Conservation (phyloP, 805 yeast genomes). For the Saccharomycopsis microspora region DNA sequence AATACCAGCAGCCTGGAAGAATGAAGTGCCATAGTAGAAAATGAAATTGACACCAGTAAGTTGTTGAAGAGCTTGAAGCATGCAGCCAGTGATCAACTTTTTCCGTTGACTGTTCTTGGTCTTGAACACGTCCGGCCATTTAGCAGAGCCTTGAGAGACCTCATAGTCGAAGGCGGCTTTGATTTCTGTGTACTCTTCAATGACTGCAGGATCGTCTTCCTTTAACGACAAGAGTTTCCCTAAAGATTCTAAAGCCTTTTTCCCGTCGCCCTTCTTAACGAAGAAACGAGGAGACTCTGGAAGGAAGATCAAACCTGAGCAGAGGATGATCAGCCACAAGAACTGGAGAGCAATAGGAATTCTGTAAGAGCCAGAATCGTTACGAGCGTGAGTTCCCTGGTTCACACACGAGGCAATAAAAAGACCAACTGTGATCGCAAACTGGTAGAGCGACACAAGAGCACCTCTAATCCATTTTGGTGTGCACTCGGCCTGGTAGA, state of each 20-base stretch:
- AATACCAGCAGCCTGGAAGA: constrained; percentile 42
- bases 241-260: constrained; percentile 40
- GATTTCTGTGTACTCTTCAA: constrained; percentile 37
- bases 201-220: constrained; percentile 30
- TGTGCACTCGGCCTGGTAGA: constrained; percentile 51
- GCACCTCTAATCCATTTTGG: constrained; percentile 54
- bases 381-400: constrained; percentile 41
- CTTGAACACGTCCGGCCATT: constrained; percentile 27
- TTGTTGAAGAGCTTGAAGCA: constrained; percentile 47
- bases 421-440: constrained; percentile 66
- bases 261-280: constrained; percentile 38
- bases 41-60: constrained; percentile 64
- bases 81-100: constrained; percentile 33
- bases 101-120: constrained; percentile 29
- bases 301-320: constrained; percentile 39
- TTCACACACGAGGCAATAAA: constrained; percentile 53
- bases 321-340: constrained; percentile 45
- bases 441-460: constrained; percentile 62
- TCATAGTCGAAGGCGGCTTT: constrained; percentile 37
- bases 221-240: constrained; percentile 50
- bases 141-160: constrained; percentile 40
- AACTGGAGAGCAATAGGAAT: constrained; percentile 55
- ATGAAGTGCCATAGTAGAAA: constrained; percentile 58
- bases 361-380: constrained; percentile 46
- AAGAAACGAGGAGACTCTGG: constrained; percentile 70